These are phyloP conservation scores for Gloeophyllum trabeum DNA, from an alignment of 768 basidiomycete genomes.

Conservation along the genomic window DNA sequence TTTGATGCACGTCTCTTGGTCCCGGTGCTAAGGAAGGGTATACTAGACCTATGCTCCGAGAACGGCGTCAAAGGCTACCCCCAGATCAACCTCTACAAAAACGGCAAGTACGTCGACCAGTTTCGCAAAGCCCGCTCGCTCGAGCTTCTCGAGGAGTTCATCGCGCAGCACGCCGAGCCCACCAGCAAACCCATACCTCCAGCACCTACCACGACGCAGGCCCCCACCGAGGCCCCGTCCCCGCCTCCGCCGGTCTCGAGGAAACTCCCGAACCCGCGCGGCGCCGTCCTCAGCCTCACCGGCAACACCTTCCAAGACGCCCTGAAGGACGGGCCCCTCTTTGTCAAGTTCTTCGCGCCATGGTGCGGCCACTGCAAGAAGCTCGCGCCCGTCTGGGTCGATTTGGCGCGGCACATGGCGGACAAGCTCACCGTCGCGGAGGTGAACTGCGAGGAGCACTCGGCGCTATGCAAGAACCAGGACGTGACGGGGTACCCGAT, in stretches of 20 bases:
- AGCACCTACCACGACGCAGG: slow-evolving; percentile 17
- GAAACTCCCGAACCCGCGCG: slow-evolving; percentile 26
- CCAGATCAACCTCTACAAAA: slow-evolving; percentile 57
- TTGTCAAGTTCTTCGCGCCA: slow-evolving; percentile 84
- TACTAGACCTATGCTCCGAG: slow-evolving; percentile 69
- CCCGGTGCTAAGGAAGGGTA: too few relatives aligned
- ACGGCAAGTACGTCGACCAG: slow-evolving; percentile 48
- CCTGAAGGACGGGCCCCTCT: slow-evolving; percentile 35
- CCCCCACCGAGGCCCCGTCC: slow-evolving; percentile 16
- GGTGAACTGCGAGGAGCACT: slow-evolving; percentile 80
- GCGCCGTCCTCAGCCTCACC: slow-evolving; percentile 27
- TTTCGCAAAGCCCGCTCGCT: slow-evolving; percentile 46
- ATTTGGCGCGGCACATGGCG: slow-evolving; percentile 63
- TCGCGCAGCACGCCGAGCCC: slow-evolving; percentile 31
- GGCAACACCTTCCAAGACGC: slow-evolving; percentile 35
- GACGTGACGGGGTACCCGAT: slow-evolving; percentile 78
- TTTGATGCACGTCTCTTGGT: slow-evolving; percentile 4
- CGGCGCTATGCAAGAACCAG: slow-evolving; percentile 51
- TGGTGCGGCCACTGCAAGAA: slow-evolving; percentile 99
- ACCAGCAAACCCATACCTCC: slow-evolving; percentile 7
- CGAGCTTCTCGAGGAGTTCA: slow-evolving; percentile 42
- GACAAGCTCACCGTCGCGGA: slow-evolving; percentile 69
- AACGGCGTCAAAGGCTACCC: slow-evolving; percentile 68
- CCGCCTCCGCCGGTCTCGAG: not conserved
- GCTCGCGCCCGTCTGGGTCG: slow-evolving; percentile 71